Conservation (phyloP, 176 grass and related monocot species). For the Triticum aestivum region DNA sequence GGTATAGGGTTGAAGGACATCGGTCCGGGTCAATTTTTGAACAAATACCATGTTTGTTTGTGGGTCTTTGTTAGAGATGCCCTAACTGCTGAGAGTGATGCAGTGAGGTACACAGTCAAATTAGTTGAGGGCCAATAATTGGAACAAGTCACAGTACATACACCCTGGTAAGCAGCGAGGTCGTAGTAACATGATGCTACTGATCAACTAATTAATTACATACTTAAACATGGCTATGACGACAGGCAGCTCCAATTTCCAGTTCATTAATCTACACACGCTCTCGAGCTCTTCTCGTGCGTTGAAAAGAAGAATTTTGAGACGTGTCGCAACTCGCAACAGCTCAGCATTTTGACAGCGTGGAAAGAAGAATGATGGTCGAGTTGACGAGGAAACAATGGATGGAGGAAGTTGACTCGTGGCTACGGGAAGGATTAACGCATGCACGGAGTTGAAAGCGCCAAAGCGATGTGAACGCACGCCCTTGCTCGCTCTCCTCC, state of each 20-base stretch:
- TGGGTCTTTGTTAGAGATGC: too few species aligned
- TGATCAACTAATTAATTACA: too few species aligned
- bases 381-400: background rate
- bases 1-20: too few species aligned
- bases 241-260: too few species aligned
- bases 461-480: background rate
- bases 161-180: background rate
- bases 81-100: background rate
- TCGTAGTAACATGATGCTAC: background rate
- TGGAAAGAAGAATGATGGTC: background rate
- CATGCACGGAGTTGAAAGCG: background rate
- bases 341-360: background rate
- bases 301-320: background rate
- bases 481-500: background rate
- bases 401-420: too few species aligned
- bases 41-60: too few species aligned
- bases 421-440: too few species aligned
- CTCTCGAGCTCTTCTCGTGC: too few species aligned
- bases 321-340: background rate
- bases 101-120: background rate
- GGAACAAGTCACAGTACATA: background rate
- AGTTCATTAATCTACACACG: too few species aligned
- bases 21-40: too few species aligned
- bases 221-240: too few species aligned
- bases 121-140: background rate